A percentile compares a stretch with the other conserved stretches of the same genome.
Conservation (phyloP, 495 filamentous ascomycete species). For the Tetracladium setigerum region DNA sequence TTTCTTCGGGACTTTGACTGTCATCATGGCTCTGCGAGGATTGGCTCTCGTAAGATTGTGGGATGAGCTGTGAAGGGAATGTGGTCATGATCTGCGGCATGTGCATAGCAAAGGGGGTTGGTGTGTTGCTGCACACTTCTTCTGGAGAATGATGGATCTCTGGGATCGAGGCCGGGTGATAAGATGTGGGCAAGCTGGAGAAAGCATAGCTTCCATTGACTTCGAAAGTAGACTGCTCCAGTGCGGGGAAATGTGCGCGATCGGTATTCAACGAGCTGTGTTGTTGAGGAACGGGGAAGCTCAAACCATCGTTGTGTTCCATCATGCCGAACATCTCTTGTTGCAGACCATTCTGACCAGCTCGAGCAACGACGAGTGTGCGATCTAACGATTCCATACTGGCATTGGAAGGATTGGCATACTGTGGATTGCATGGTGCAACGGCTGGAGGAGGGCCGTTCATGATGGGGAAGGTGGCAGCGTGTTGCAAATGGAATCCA, state of each 20-base stretch:
- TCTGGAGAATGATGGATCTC: conserved; percentile 9
- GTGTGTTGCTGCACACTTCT: conserved; percentile 4
- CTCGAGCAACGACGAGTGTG: conserved; percentile 12
- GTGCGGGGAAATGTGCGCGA: conserved; percentile 17
- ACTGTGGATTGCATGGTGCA: conserved; percentile 21
- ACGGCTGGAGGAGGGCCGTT: conserved; percentile 15
- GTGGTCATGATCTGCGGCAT: conserved; percentile 1
- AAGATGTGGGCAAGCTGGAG: conserved; percentile 4
- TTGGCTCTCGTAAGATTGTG: conserved; percentile 8
- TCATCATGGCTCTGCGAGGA: not conserved
- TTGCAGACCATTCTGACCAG: conserved; percentile 9
- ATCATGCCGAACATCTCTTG: conserved; percentile 10
- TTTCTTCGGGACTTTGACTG: conserved; percentile 16
- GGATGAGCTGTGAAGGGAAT: conserved; percentile 14
- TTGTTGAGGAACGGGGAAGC: conserved; percentile 5
- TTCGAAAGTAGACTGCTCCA: conserved; percentile 9
- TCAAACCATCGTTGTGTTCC: conserved; percentile 4
- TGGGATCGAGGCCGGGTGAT: conserved; percentile 5
- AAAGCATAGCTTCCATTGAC: conserved; percentile 7
- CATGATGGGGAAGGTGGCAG: conserved; percentile 4
- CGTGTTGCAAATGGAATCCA: conserved; percentile 6
- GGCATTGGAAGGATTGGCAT: conserved; percentile 14
- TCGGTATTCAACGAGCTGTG: conserved; percentile 7
- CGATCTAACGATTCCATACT: conserved; percentile 22
- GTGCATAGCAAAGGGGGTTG: conserved; percentile 12